Conservation (phyloP, 768 basidiomycete genomes). For the Omphalotus guepiniiformis region DNA sequence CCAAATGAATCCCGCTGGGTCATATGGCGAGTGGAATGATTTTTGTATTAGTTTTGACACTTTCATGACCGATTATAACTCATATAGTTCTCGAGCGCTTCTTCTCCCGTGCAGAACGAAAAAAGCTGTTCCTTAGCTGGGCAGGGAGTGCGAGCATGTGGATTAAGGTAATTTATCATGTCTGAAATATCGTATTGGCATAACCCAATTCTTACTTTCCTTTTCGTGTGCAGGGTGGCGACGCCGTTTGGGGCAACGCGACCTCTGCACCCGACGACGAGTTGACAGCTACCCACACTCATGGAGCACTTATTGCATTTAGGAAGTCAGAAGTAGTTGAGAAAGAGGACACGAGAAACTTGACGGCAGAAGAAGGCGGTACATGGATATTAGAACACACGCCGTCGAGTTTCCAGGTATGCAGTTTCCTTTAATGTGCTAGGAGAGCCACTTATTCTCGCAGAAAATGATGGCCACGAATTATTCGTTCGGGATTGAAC, state of each 20-base stretch:
- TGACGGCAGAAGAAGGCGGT: constrained; percentile 74
- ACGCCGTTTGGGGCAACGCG: constrained; percentile 77
- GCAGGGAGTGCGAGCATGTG: constrained; percentile 92
- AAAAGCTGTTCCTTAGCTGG: constrained; percentile 90
- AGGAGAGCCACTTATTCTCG: not conserved
- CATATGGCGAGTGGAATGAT: constrained; percentile 50
- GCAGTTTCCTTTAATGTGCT: constrained; percentile 8
- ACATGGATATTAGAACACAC: constrained; percentile 82
- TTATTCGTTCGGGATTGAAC: constrained; percentile 87
- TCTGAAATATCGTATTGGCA: not conserved
- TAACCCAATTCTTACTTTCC: not conserved
- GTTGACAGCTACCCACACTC: constrained; percentile 46
- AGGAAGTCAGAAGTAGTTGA: constrained; percentile 33
- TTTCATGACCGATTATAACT: not conserved
- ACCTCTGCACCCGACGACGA: constrained; percentile 78
- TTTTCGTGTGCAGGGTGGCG: constrained; percentile 58
- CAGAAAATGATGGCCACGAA: constrained; percentile 81
- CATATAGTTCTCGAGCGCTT: constrained; percentile 72
- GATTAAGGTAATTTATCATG: constrained; percentile 63
- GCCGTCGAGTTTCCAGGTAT: constrained; percentile 74
- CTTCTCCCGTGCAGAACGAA: constrained; percentile 87
- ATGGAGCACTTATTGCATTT: constrained; percentile 85
- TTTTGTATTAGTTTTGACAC: too few relatives aligned
- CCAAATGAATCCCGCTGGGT: constrained; percentile 76
- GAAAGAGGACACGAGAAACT: constrained; percentile 39